phyloP scores from a whole-genome alignment of 306 rosid genomes.

The Pterocarpus santalinus region DNA sequence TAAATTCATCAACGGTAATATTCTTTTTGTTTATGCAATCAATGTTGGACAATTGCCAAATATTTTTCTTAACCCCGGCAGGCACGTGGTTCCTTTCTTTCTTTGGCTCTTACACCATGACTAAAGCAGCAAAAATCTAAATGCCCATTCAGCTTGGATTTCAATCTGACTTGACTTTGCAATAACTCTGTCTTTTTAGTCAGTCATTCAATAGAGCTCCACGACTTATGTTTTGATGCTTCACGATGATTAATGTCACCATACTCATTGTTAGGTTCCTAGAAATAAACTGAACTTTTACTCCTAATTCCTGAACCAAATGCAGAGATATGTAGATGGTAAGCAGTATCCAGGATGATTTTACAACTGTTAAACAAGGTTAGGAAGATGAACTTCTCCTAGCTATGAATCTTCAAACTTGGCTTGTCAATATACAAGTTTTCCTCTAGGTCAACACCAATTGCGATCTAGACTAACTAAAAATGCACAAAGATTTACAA shows the following conservation, averaged over 20 bases:
- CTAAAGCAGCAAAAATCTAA: neutral
- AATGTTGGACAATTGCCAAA: neutral
- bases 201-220: too few relatives aligned
- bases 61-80: neutral
- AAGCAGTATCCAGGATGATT: slow-evolving; percentile 11
- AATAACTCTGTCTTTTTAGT: too few relatives aligned
- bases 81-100: neutral
- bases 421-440: neutral
- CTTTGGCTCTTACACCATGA: neutral
- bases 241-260: neutral
- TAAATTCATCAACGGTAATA: neutral
- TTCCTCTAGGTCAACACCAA: neutral
- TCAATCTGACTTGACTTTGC: too few relatives aligned
- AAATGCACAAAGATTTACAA: neutral
- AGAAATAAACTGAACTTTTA: neutral
- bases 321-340: neutral
- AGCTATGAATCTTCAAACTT: slow-evolving; percentile 23
- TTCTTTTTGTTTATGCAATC: neutral
- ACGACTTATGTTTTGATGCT: neutral
- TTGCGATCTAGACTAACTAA: neutral
- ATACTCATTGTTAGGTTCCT: neutral
- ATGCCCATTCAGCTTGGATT: neutral
- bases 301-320: slow-evolving; percentile 29
- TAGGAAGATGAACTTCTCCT: neutral
- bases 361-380: slow-evolving; percentile 23